These are phyloP conservation scores for Whalleya microplaca DNA, from an alignment of 2,329 filamentous ascomycete genomes.

Conservation along the genomic window DNA sequence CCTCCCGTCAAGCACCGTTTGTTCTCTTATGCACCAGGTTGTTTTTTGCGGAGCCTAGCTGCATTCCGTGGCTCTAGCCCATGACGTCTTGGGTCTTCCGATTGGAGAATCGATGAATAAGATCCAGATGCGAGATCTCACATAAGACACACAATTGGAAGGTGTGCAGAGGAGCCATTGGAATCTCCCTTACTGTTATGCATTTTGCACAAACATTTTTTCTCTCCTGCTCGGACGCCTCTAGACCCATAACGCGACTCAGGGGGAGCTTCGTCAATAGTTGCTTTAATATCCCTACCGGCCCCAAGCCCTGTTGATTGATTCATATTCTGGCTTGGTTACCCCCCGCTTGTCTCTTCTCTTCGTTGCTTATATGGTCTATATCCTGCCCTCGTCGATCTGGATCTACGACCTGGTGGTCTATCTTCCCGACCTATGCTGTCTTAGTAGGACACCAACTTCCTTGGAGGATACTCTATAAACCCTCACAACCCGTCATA, in stretches of 20 bases:
- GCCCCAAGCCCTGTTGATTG: slow-evolving; percentile 24
- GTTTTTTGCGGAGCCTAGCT: slow-evolving; percentile 26
- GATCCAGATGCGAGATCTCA: slow-evolving; percentile 31
- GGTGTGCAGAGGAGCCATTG: slow-evolving; percentile 18
- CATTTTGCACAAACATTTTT: slow-evolving; percentile 35
- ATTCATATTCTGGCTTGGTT: slow-evolving; percentile 28
- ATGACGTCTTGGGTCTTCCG: slow-evolving; percentile 30
- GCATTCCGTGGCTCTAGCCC: slow-evolving; percentile 32
- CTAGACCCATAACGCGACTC: slow-evolving; percentile 28
- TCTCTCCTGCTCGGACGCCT: slow-evolving; percentile 13
- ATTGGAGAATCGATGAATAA: slow-evolving; percentile 29
- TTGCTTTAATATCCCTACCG: slow-evolving; percentile 35
- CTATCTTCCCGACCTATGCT: slow-evolving; percentile 12
- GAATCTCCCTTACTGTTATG: slow-evolving; percentile 39
- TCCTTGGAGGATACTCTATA: slow-evolving; percentile 27
- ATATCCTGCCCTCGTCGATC: slow-evolving; percentile 24
- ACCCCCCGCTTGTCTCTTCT: slow-evolving; percentile 23
- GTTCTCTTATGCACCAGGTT: slow-evolving; percentile 11
- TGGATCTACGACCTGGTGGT: slow-evolving; percentile 26
- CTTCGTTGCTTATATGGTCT: slow-evolving; percentile 20
- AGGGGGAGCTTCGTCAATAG: slow-evolving; percentile 20
- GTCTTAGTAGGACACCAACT: slow-evolving; percentile 25
- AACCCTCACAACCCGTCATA: slow-evolving; percentile 32
- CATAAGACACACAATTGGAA: slow-evolving; percentile 28
- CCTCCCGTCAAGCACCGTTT: slow-evolving; percentile 29